These are phyloP conservation scores for Aspergillus pseudoglaucus DNA, from an alignment of 2,329 filamentous ascomycete genomes.

Conservation along the genomic window DNA sequence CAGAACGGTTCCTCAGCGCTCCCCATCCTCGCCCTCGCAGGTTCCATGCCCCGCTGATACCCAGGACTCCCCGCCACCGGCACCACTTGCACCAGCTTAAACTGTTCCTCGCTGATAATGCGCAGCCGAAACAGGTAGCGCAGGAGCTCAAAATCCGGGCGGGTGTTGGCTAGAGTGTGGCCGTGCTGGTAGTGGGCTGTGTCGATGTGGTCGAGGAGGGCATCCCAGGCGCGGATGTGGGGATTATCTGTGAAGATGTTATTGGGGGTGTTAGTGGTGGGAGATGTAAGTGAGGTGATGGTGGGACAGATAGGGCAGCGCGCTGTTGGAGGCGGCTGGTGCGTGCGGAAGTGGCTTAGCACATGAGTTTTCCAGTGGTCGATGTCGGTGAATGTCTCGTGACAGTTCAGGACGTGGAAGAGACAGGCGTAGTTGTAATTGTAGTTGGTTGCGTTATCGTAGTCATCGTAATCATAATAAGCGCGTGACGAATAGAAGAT, in stretches of 20 bases:
- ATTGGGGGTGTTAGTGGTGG: constrained; percentile 10
- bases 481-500: background rate
- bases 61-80: constrained; percentile 31
- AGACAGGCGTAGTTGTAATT: constrained; percentile 30
- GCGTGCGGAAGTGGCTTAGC: constrained; percentile 38
- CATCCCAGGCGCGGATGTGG: constrained; percentile 29
- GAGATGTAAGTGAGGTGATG: background rate
- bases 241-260: constrained; percentile 1
- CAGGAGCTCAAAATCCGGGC: constrained; percentile 41
- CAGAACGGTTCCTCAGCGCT: constrained; percentile 36
- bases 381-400: constrained; percentile 32
- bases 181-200: constrained; percentile 35
- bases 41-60: constrained; percentile 32
- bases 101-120: constrained; percentile 38
- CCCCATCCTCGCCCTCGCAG: constrained; percentile 30
- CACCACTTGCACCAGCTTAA: constrained; percentile 38
- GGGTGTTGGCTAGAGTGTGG: constrained; percentile 34
- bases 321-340: constrained; percentile 33
- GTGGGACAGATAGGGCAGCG: constrained; percentile 39
- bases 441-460: constrained; percentile 4
- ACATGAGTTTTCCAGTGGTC: constrained; percentile 40
- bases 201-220: constrained; percentile 38
- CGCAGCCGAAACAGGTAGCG: constrained; percentile 38
- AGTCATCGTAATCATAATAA: background rate
- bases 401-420: constrained; percentile 42